phyloP scores from a whole-genome alignment of 495 filamentous ascomycete genomes.

The Podospora comata region DNA sequence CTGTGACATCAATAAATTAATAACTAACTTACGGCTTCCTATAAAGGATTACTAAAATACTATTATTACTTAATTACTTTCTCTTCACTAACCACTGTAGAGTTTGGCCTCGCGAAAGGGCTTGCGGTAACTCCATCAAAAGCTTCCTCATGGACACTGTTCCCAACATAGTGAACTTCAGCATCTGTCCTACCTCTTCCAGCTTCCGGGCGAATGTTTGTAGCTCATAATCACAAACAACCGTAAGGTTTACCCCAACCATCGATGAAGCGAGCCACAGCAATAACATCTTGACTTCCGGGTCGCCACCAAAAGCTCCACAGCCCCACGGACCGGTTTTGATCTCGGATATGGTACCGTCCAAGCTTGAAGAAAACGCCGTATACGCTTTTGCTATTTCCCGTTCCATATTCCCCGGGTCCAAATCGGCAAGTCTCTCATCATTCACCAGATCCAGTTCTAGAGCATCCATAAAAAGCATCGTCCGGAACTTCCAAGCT shows the following conservation, averaged over 20 bases:
- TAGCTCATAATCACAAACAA: conserved; percentile 17
- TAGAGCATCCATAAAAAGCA: conserved; percentile 34
- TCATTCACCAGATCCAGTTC: conserved; percentile 26
- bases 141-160: neutral
- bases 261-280: conserved; percentile 30
- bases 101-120: neutral
- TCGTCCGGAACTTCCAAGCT: conserved; percentile 19
- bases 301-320: conserved; percentile 30
- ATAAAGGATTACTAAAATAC: too few relatives aligned
- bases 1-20: too few relatives aligned
- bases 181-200: neutral
- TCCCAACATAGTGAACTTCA: neutral
- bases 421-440: conserved; percentile 21
- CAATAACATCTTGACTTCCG: conserved; percentile 27
- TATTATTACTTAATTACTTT: too few relatives aligned
- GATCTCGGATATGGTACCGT: conserved; percentile 11
- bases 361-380: conserved; percentile 19
- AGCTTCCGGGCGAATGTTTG: neutral
- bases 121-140: neutral
- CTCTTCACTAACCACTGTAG: neutral
- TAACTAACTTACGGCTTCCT: too few relatives aligned
- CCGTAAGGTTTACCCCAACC: conserved; percentile 16
- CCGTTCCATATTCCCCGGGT: conserved; percentile 17
- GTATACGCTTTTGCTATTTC: conserved; percentile 25
- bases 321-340: conserved; percentile 31